Conservation (phyloP, 192 early-diverging fungal species). For the Coemansia sp. region DNA sequence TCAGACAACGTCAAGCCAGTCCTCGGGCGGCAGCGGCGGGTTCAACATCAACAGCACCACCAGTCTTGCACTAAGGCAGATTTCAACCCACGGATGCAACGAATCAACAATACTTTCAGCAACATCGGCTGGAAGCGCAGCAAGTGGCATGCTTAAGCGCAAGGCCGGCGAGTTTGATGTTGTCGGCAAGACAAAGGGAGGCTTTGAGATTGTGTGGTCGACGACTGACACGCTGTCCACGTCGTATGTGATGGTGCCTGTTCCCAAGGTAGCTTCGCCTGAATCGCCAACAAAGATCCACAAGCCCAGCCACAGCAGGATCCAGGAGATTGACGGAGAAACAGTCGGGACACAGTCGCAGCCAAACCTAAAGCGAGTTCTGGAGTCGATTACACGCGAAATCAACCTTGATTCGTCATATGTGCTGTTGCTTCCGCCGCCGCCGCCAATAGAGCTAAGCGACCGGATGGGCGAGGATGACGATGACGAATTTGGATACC, state of each 20-base stretch:
- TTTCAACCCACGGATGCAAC: not conserved
- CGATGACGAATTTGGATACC: conserved; percentile 54
- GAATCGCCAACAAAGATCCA: conserved; percentile 55
- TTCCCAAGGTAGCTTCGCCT: conserved; percentile 37
- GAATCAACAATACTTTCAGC: conserved; percentile 3
- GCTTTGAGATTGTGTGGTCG: conserved; percentile 56
- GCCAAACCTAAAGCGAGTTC: conserved; percentile 52
- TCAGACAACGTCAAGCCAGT: conserved; percentile 46
- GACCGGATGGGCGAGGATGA: conserved; percentile 32
- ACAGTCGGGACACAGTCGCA: conserved; percentile 50
- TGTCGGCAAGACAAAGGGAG: conserved; percentile 52
- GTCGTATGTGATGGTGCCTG: conserved; percentile 55
- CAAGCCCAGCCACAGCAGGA: conserved; percentile 41
- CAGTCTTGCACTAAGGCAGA: conserved; percentile 28
- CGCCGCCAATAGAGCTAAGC: conserved; percentile 41
- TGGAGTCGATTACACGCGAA: conserved; percentile 55
- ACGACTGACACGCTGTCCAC: conserved; percentile 45
- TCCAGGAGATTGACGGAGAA: conserved; percentile 23
- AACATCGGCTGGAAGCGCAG: conserved; percentile 8
- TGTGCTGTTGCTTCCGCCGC: conserved; percentile 50
- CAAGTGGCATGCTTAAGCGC: conserved; percentile 34
- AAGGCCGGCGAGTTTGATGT: conserved; percentile 52
- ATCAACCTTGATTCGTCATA: conserved; percentile 56
- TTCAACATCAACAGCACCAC: conserved; percentile 39
- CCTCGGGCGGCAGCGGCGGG: conserved; percentile 45